Conservation (phyloP, 2,329 filamentous ascomycete genomes). For the Talaromyces verruculosus region DNA sequence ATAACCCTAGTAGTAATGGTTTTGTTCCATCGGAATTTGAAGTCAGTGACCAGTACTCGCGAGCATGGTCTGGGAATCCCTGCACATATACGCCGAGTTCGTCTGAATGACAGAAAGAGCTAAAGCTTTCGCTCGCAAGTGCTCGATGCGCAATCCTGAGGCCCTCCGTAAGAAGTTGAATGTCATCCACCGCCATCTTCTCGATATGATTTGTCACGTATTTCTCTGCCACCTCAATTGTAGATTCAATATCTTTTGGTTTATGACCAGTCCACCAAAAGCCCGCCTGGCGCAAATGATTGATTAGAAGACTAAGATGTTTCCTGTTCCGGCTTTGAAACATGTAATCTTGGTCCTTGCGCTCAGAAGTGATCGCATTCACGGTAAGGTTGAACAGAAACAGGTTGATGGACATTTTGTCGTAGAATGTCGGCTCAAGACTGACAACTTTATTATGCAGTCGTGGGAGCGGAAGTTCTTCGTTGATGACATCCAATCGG, state of each 20-base stretch:
- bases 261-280: slow-evolving; percentile 84
- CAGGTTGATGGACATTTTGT: slow-evolving; percentile 77
- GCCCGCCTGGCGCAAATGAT: slow-evolving; percentile 77
- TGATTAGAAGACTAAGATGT: slow-evolving; percentile 66
- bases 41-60: slow-evolving; percentile 66
- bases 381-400: slow-evolving; percentile 82
- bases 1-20: slow-evolving; percentile 58
- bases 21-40: slow-evolving; percentile 34
- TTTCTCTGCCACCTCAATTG: slow-evolving; percentile 64
- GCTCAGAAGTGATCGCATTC: slow-evolving; percentile 85
- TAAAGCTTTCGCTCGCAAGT: slow-evolving; percentile 62
- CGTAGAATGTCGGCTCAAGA: slow-evolving; percentile 79
- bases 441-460: slow-evolving; percentile 70
- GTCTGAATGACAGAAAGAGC: slow-evolving; percentile 66
- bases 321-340: slow-evolving; percentile 75
- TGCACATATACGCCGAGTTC: slow-evolving; percentile 75
- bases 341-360: slow-evolving; percentile 81
- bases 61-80: slow-evolving; percentile 63
- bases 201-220: slow-evolving; percentile 67
- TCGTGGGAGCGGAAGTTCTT: slow-evolving; percentile 65
- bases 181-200: slow-evolving; percentile 61
- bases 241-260: slow-evolving; percentile 59
- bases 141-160: slow-evolving; percentile 65
- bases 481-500: slow-evolving; percentile 66
- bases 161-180: slow-evolving; percentile 60